A percentile compares a stretch with the other conserved stretches of the same genome.
These are phyloP conservation scores for Pyropia haitanensis DNA, from an alignment of 23 red algal genomes.

Conservation along the genomic window DNA sequence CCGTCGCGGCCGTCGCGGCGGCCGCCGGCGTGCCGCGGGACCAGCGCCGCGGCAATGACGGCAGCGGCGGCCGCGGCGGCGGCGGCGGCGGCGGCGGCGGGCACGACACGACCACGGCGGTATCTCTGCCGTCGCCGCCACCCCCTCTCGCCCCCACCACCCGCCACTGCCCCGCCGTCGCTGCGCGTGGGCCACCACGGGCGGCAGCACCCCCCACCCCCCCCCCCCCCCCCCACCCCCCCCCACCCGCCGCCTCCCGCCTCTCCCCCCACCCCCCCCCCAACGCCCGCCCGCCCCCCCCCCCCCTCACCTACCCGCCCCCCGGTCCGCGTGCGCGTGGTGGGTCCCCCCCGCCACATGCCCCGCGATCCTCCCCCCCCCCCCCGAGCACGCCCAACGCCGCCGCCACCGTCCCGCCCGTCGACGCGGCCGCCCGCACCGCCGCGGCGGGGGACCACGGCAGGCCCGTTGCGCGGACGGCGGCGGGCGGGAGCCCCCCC, in stretches of 20 bases:
- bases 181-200: too few species aligned
- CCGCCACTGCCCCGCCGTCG: too few species aligned
- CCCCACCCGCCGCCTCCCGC: not conserved
- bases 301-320: conserved; percentile 35
- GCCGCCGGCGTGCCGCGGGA: too few species aligned
- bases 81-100: too few species aligned
- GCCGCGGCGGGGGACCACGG: conserved; percentile 34
- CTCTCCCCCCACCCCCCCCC: too few species aligned
- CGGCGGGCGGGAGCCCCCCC: conserved; percentile 13
- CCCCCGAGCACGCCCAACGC: conserved; percentile 20
- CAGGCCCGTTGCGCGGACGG: conserved; percentile 34
- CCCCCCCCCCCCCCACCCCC: not conserved
- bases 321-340: conserved; percentile 31
- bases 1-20: too few species aligned
- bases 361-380: conserved; percentile 13
- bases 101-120: too few species aligned
- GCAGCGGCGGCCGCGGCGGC: too few species aligned
- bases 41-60: too few species aligned
- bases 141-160: too few species aligned
- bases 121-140: too few species aligned
- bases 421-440: conserved; percentile 33
- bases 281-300: not conserved
- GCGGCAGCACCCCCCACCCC: too few species aligned
- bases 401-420: conserved; percentile 53
- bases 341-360: conserved; percentile 66